phyloP scores from a whole-genome alignment of 2,329 filamentous ascomycete species.

The Taxawa tesnikishii region DNA sequence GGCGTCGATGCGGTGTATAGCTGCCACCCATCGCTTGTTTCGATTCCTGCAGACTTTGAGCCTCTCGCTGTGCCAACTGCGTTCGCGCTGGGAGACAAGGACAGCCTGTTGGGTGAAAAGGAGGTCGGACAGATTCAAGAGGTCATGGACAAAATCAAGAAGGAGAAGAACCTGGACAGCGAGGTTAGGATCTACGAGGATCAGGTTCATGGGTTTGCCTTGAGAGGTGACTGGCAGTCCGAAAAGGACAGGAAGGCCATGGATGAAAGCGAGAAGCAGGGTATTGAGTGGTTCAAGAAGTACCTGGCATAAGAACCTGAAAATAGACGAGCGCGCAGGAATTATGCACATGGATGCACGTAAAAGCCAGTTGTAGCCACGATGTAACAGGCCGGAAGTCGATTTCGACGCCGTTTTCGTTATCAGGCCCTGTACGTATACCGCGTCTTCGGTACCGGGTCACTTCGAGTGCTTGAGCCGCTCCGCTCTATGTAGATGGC shows the following conservation, averaged over 20 bases:
- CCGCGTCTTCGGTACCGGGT: no score
- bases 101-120: conserved; percentile 26
- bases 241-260: conserved; percentile 35
- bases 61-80: conserved; percentile 25
- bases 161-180: conserved; percentile 18
- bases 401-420: no score
- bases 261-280: conserved; percentile 28
- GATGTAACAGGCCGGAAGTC: no score
- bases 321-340: no score
- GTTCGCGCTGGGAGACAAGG: conserved; percentile 29
- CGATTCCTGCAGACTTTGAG: conserved; percentile 30
- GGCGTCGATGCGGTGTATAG: conserved; percentile 29
- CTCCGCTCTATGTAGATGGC: no score
- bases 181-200: conserved; percentile 31
- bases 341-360: no score
- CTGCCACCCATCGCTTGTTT: conserved; percentile 29
- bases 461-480: no score
- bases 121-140: conserved; percentile 28
- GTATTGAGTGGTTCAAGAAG: conserved; percentile 12
- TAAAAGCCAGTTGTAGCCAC: no score
- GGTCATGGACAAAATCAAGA: conserved; percentile 25
- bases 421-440: no score
- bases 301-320: conserved; percentile 8
- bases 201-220: conserved; percentile 32
- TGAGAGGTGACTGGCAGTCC: conserved; percentile 29